Base-by-base conservation (phyloP, 352 stramenopile genomes). In the Globisporangium lucens region DNA sequence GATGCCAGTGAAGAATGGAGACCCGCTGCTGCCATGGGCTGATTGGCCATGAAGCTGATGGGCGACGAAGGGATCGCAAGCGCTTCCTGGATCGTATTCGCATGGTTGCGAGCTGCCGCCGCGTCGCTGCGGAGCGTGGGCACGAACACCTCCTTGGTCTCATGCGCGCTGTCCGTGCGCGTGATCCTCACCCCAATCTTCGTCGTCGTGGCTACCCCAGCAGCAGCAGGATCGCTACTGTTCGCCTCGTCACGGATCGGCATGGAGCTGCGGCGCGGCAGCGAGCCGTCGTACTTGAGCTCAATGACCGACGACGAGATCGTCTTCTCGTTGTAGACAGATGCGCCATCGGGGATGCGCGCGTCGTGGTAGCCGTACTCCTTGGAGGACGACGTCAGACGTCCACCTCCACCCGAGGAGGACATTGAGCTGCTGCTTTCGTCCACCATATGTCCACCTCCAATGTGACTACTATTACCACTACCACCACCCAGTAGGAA, bases 131-230 rank as follows among this genome's bases (percentile, higher is more conserved):
- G 51, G 2, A 68, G 51, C 15, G 77, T 79, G 20, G 72, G 66
- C 0, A 89, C 70, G 60, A 91, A 89, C 27, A 88, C 46, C 36
- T 89, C 77, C 24, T 82, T 78, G 15, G 71, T 85, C 65, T 91
- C 83, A 33, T 91, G 78, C 24, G 78, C 68, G 29, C 80, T 91
- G 36, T 82, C 70, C 1, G 53, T 65, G 1, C 77, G 70, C 13
- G 63, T 68, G 22, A 61, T 35, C 30, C 30, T 8, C 33, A 29
- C 9, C 27, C 46, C n/a, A 13, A 17, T 15, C n/a, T 7, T 20
- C n/a, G 13, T 9, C 20, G 15, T 59, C 15, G 1, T 35, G 4
- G 66, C 30, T 4, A 24, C 24, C 24, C 24, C 24, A 24, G 71
- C 57, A 38, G 71, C 64, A 29, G 57, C 61, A 29, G 22, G 36